These are phyloP conservation scores for Myxozyma vanderwaltii DNA, from an alignment of 805 yeast genomes.

Conservation along the genomic window DNA sequence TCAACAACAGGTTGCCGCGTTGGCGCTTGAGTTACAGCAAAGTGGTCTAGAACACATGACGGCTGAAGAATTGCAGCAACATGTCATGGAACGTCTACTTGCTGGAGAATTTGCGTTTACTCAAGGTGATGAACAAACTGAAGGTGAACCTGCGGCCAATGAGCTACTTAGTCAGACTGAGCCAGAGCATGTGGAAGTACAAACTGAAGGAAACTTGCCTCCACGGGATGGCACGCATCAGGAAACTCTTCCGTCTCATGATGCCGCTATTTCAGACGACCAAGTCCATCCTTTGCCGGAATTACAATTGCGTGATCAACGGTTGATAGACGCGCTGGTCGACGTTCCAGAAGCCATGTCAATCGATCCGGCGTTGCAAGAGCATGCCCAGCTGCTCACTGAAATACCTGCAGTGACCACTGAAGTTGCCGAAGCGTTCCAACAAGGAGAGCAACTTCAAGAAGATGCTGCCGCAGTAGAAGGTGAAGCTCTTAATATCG, in stretches of 20 bases:
- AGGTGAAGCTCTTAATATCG: slow-evolving; percentile 11
- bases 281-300: background rate
- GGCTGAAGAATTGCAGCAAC: slow-evolving; percentile 20
- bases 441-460: background rate
- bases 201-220: background rate
- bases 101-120: slow-evolving; percentile 8
- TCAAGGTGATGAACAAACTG: background rate
- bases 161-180: background rate
- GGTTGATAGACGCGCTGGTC: background rate
- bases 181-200: background rate
- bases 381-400: background rate
- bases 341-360: background rate
- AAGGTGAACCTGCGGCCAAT: background rate
- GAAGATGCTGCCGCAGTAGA: slow-evolving; percentile 4
- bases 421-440: background rate
- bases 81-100: slow-evolving; percentile 13
- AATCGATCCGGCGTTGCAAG: background rate
- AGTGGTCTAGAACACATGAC: slow-evolving; percentile 6
- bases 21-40: slow-evolving; percentile 16
- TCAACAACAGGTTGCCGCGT: slow-evolving; percentile 12
- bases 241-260: background rate
- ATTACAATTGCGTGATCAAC: background rate
- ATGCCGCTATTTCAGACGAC: background rate
- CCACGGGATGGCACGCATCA: too few species aligned
- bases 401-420: background rate